Evolutionary conservation across 2,329 filamentous ascomycete genomes (phyloP).

Genomic region (Talaromyces amestolkiae): DNA sequence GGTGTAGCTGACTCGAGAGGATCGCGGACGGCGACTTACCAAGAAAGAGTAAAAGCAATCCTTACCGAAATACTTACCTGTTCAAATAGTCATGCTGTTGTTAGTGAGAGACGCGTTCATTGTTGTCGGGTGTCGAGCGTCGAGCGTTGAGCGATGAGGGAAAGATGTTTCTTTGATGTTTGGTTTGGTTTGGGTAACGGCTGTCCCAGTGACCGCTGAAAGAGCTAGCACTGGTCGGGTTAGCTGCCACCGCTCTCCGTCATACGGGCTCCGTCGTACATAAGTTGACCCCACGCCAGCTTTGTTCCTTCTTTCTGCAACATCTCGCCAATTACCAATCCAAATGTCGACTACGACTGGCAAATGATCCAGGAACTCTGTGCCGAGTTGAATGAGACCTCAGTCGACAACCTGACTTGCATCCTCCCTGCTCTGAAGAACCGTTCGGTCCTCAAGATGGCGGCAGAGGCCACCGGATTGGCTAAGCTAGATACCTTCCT

Average conservation of each 20-base stretch:
- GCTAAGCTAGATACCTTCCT: conserved; percentile 70
- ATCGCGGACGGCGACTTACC: not conserved
- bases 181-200: not conserved
- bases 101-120: not conserved
- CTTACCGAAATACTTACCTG: conserved; percentile 9
- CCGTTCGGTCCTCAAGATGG: conserved; percentile 29
- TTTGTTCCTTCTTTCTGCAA: not conserved
- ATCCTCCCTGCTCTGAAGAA: conserved; percentile 12
- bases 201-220: conserved; percentile 4
- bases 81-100: not conserved
- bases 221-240: not conserved
- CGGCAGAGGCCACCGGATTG: conserved; percentile 53
- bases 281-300: conserved; percentile 2
- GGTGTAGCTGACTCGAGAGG: not conserved
- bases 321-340: not conserved
- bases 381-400: conserved; percentile 16
- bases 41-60: not conserved
- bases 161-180: not conserved
- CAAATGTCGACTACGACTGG: not conserved
- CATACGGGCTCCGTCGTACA: not conserved
- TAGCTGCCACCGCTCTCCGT: not conserved
- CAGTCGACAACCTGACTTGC: conserved; percentile 15
- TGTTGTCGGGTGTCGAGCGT: not conserved
- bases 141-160: not conserved
- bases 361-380: conserved; percentile 19